Evolutionary conservation across 345 rosid species (phyloP).

Genomic region (Psidium guajava): DNA sequence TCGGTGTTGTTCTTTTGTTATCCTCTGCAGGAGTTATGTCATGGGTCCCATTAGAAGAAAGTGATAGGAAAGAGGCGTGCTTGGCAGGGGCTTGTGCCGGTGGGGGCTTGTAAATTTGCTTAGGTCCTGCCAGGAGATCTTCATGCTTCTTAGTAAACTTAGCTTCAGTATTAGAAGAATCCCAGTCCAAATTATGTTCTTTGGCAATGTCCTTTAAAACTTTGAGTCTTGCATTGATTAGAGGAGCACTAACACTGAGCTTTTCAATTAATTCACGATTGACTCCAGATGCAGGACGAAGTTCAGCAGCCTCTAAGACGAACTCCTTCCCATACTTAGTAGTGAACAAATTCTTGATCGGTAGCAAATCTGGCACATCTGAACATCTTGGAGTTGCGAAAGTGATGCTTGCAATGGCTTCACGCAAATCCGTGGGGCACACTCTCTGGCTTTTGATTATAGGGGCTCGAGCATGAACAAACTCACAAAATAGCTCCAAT

Average conservation of each 20-base stretch:
- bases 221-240: constrained; percentile 57
- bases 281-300: constrained; percentile 86
- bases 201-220: constrained; percentile 71
- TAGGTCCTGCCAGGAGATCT: constrained; percentile 94
- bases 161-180: constrained; percentile 75
- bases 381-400: constrained; percentile 98
- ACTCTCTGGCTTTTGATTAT: constrained; percentile 83
- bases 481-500: constrained; percentile 85
- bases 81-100: too few species aligned
- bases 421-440: constrained; percentile 80
- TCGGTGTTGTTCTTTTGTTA: too few species aligned
- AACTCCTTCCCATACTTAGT: constrained; percentile 90
- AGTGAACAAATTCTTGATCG: constrained; percentile 64
- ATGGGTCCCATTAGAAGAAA: too few species aligned
- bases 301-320: constrained; percentile 61
- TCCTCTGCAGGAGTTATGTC: too few species aligned
- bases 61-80: too few species aligned
- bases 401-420: constrained; percentile 82
- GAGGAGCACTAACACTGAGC: constrained; percentile 74
- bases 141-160: constrained; percentile 77
- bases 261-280: constrained; percentile 87
- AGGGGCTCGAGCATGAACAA: constrained; percentile 77
- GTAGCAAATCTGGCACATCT: constrained; percentile 80
- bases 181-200: constrained; percentile 71
- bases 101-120: too few species aligned